Percentiles rank a stretch among this genome's conserved stretches.
These are phyloP conservation scores for Neopestalotiopsis sp. DNA, from an alignment of 2,329 filamentous ascomycete species.

Conservation along the genomic window DNA sequence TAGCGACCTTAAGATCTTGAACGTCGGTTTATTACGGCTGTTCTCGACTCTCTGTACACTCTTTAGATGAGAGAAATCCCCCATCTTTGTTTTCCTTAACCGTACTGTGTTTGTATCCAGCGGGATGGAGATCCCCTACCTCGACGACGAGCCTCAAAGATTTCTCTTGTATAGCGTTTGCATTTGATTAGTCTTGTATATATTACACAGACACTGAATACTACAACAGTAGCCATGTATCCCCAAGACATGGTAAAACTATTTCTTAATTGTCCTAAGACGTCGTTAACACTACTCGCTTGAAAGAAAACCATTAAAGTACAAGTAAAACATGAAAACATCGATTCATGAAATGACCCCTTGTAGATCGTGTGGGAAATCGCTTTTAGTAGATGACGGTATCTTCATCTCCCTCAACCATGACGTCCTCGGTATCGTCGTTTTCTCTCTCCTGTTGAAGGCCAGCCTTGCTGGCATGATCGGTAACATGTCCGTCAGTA, in stretches of 20 bases:
- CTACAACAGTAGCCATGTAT: too few relatives aligned
- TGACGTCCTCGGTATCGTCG: constrained; percentile 76
- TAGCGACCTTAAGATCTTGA: too few relatives aligned
- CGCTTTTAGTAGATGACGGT: constrained; percentile 82
- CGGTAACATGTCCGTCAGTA: constrained; percentile 40
- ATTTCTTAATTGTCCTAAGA: neutral
- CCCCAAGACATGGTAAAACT: too few relatives aligned
- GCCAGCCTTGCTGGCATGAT: constrained; percentile 30
- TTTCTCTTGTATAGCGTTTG: neutral
- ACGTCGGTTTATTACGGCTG: neutral
- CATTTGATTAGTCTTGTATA: neutral
- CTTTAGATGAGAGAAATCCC: neutral
- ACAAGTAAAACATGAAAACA: neutral
- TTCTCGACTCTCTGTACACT: neutral
- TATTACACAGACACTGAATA: neutral
- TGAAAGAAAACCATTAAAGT: neutral
- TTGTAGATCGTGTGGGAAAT: constrained; percentile 30
- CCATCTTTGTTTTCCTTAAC: neutral
- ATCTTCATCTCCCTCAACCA: constrained; percentile 86
- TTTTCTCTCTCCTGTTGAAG: constrained; percentile 46
- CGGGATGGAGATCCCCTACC: neutral
- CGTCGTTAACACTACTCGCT: neutral
- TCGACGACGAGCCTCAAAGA: neutral
- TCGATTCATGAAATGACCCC: too few relatives aligned
- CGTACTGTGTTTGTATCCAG: neutral